Base-by-base conservation (phyloP, 1,284 basidiomycete species). In the Rhodotorula sp. region DNA sequence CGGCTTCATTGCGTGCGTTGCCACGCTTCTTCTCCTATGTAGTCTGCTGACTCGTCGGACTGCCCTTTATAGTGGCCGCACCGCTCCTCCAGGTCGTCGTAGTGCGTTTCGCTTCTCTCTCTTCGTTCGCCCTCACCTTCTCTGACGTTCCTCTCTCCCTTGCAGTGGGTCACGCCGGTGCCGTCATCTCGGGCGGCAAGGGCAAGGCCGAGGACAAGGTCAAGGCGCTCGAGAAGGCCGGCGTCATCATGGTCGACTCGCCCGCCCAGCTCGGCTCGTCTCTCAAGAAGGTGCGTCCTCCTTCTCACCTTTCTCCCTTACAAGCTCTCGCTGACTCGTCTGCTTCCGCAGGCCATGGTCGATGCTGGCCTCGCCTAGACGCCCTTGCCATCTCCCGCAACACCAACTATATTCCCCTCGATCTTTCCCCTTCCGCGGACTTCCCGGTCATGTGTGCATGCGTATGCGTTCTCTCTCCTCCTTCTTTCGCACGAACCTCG, bases 171-270 rank as follows among this genome's bases (percentile, higher is more conserved):
- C 94, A 98, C 80, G 94, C 94, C 58, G 94, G 96, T 77, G 96
- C 95, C 68, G 98, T 99, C 81, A 98, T 99, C 76, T 88, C 91
- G 68, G 96, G 96, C 75, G 96, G 96, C 63, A 99, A 99, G 84
- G 95, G 92, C 80, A 92, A 92, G 74, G 96, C 96, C 8, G 87
- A 86, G 51, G 95, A 97, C 84, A 99, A 99, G 83, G 93, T 98
- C 64, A 87, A 86, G 70, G 95, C 96, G n/a, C 85, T 99, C 54
- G 87, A 93, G 80, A 88, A 86, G 78, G 96, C 96, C 48, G 96
- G 96, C 74, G 95, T 87, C 48, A 85, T 94, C 76, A 94, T 99
- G 69, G 95, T 93, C 46, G 88, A 96, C 81, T 94, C 91, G 80
- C 96, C 96, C n/a, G 92, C 94, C 13, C 89, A 94, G 84, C 94